phyloP scores from a whole-genome alignment of 345 rosid genomes.

The Durio zibethinus region DNA sequence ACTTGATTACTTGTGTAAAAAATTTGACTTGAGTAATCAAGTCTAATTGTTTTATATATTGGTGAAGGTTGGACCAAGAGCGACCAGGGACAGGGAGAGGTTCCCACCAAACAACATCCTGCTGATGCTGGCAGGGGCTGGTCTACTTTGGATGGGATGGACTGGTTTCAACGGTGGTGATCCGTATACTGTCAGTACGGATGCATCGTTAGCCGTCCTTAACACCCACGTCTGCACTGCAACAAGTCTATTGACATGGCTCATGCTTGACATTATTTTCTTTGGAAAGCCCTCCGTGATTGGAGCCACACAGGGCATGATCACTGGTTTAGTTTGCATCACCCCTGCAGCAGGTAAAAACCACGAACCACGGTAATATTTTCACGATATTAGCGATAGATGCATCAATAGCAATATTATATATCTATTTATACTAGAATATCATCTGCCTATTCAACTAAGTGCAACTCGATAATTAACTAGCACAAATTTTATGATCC shows the following conservation, averaged over 20 bases:
- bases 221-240: conserved; percentile 79
- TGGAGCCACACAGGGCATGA: conserved; percentile 69
- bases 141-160: conserved; percentile 79
- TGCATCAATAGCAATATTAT: background rate
- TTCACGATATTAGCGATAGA: background rate
- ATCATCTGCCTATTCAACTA: background rate
- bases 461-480: background rate
- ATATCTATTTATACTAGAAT: too few relatives aligned
- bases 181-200: conserved; percentile 44
- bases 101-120: conserved; percentile 65
- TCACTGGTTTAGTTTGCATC: conserved; percentile 61
- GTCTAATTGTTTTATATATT: background rate
- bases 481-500: background rate
- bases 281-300: conserved; percentile 61
- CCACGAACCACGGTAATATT: background rate
- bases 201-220: conserved; percentile 63
- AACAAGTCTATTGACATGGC: conserved; percentile 66
- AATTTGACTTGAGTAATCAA: background rate
- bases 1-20: background rate
- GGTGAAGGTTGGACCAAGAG: conserved; percentile 58
- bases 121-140: conserved; percentile 64
- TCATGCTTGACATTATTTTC: conserved; percentile 60
- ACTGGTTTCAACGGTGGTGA: conserved; percentile 74
- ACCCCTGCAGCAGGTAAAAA: conserved; percentile 54
- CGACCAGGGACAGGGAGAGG: conserved; percentile 60